phyloP scores from a whole-genome alignment of 2,329 filamentous ascomycete species.

The Elsinoe ampelina region DNA sequence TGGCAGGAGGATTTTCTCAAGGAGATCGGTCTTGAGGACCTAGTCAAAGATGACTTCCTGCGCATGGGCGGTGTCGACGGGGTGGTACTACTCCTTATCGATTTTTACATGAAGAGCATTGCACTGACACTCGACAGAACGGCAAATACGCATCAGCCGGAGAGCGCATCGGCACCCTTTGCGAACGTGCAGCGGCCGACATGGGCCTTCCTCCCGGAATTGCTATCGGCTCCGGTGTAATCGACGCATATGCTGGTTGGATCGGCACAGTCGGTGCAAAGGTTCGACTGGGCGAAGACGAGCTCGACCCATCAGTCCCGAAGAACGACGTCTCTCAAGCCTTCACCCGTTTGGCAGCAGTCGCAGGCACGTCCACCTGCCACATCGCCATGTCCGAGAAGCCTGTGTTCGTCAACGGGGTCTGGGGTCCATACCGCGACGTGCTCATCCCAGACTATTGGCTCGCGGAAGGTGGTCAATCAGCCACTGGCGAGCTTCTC shows the following conservation, averaged over 20 bases:
- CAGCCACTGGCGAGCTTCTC: slow-evolving; percentile 86
- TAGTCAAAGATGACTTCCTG: slow-evolving; percentile 79
- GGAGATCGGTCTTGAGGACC: slow-evolving; percentile 74
- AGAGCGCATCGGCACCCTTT: slow-evolving; percentile 77
- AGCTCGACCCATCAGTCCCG: slow-evolving; percentile 56
- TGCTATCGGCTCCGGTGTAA: slow-evolving; percentile 89
- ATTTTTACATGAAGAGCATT: neutral
- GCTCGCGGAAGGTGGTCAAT: slow-evolving; percentile 97
- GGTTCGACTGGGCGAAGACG: slow-evolving; percentile 61
- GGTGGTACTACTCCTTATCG: slow-evolving; percentile 55
- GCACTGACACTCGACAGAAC: slow-evolving; percentile 52
- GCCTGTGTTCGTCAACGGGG: slow-evolving; percentile 85
- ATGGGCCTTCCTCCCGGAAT: slow-evolving; percentile 80
- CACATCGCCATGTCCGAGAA: slow-evolving; percentile 92
- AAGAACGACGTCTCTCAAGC: slow-evolving; percentile 86
- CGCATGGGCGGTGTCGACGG: slow-evolving; percentile 89
- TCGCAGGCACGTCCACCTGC: slow-evolving; percentile 94
- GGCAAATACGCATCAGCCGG: slow-evolving; percentile 85
- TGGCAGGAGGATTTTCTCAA: slow-evolving; percentile 95
- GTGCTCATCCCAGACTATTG: slow-evolving; percentile 86
- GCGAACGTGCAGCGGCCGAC: slow-evolving; percentile 70
- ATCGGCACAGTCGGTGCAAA: slow-evolving; percentile 98
- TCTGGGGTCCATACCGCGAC: slow-evolving; percentile 96
- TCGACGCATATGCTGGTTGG: slow-evolving; percentile 97
- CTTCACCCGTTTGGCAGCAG: slow-evolving; percentile 83